Evolutionary conservation across 2,329 filamentous ascomycete genomes (phyloP).

Genomic region (Elsinoe australis): DNA sequence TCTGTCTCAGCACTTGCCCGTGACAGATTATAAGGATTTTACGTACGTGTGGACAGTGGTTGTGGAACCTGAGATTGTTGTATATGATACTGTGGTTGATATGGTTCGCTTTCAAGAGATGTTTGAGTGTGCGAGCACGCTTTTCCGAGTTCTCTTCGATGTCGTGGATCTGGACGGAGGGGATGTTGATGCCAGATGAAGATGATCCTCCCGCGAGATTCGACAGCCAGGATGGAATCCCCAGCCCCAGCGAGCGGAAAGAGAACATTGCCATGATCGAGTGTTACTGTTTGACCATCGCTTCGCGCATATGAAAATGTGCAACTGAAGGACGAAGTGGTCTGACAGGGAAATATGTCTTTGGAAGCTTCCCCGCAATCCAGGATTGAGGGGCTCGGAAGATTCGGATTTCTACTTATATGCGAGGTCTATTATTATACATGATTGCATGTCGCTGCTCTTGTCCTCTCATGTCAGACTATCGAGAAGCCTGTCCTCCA

Average conservation of each 20-base stretch:
- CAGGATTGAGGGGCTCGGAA: not conserved
- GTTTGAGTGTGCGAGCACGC: conserved; percentile 74
- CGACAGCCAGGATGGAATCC: conserved; percentile 24
- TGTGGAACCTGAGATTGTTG: conserved; percentile 66
- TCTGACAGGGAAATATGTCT: not conserved
- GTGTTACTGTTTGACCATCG: too few relatives aligned
- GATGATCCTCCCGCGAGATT: conserved; percentile 22
- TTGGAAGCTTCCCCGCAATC: conserved; percentile 17
- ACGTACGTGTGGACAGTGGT: conserved; percentile 71
- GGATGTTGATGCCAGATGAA: conserved; percentile 40
- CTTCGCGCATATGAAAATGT: too few relatives aligned
- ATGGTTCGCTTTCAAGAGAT: conserved; percentile 86
- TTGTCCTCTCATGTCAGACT: conserved; percentile 25
- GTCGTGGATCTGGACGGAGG: conserved; percentile 65
- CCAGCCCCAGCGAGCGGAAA: conserved; percentile 17
- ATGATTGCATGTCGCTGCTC: not conserved
- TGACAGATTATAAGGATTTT: too few relatives aligned
- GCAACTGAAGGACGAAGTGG: not conserved
- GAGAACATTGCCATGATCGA: conserved; percentile 19
- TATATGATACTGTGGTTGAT: conserved; percentile 80
- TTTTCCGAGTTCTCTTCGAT: conserved; percentile 76
- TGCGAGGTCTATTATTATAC: conserved; percentile 2
- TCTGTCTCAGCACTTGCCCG: too few relatives aligned
- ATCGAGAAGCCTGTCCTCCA: conserved; percentile 73
- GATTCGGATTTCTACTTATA: conserved; percentile 10